Evolutionary conservation across 2,329 filamentous ascomycete species (phyloP).

Genomic region (Chalaropsis ovoidea): DNA sequence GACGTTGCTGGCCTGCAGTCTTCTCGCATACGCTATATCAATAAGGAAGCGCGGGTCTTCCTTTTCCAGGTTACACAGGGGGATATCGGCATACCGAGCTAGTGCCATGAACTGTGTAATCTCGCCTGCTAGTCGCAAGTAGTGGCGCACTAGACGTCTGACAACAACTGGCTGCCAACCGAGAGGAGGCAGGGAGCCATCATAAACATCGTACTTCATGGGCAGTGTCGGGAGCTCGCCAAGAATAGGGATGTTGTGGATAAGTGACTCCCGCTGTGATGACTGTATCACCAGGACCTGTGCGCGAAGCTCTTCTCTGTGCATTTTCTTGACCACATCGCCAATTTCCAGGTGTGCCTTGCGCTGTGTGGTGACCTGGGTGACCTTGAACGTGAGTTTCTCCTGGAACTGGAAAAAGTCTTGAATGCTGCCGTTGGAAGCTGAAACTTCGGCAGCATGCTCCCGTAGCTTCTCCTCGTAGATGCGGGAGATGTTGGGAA

Average conservation of each 20-base stretch:
- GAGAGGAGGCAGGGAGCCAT: slow-evolving; percentile 79
- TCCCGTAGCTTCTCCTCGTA: slow-evolving; percentile 67
- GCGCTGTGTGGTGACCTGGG: slow-evolving; percentile 76
- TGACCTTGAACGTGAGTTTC: slow-evolving; percentile 72
- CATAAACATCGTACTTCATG: slow-evolving; percentile 69
- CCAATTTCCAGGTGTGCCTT: slow-evolving; percentile 82
- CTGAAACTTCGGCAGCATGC: slow-evolving; percentile 54
- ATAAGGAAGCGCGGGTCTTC: slow-evolving; percentile 94
- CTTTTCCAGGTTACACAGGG: slow-evolving; percentile 86
- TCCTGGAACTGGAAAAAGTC: slow-evolving; percentile 80
- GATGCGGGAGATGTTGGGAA: slow-evolving; percentile 83
- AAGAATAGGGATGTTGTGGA: slow-evolving; percentile 75
- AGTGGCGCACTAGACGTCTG: slow-evolving; percentile 76
- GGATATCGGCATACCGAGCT: slow-evolving; percentile 84
- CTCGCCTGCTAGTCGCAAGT: slow-evolving; percentile 88
- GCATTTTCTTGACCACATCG: slow-evolving; percentile 81
- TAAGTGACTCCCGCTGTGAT: slow-evolving; percentile 65
- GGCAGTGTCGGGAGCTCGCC: slow-evolving; percentile 76
- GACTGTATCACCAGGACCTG: slow-evolving; percentile 85
- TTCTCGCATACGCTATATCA: slow-evolving; percentile 84
- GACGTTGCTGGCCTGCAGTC: slow-evolving; percentile 81
- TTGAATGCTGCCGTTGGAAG: slow-evolving; percentile 55
- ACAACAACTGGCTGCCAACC: slow-evolving; percentile 90
- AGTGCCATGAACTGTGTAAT: slow-evolving; percentile 78
- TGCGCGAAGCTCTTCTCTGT: slow-evolving; percentile 70